A percentile compares a stretch with the other conserved stretches of the same genome.
Conservation (phyloP, 345 rosid species). For the Sonneratia alba region DNA sequence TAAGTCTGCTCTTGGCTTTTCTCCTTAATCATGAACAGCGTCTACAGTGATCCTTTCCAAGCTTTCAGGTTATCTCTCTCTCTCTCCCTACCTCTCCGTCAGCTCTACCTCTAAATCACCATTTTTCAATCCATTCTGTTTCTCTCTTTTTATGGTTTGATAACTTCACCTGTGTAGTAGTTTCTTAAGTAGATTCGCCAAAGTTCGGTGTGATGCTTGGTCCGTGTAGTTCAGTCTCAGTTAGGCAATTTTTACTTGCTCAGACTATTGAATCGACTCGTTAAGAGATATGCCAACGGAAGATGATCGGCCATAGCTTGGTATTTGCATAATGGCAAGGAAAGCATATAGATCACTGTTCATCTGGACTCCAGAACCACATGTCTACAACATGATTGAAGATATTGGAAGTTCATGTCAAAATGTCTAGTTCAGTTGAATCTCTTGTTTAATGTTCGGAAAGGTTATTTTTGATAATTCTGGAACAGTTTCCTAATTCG, state of each 20-base stretch:
- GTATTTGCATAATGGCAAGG: background rate
- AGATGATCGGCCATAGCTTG: background rate
- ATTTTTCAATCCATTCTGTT: background rate
- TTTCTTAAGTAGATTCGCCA: background rate
- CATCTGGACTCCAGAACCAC: too few species aligned
- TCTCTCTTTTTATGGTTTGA: background rate
- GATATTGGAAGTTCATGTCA: background rate
- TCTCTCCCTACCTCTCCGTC: background rate
- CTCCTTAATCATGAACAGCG: constrained; percentile 8
- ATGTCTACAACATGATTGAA: background rate
- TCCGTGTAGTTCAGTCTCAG: background rate
- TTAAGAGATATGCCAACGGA: too few species aligned
- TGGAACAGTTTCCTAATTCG: background rate
- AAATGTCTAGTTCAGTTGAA: background rate
- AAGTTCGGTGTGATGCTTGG: background rate
- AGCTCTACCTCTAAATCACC: background rate
- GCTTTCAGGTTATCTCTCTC: constrained; percentile 9
- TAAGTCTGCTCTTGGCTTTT: background rate
- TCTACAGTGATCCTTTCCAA: constrained; percentile 1
- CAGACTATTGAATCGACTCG: background rate
- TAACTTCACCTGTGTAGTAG: background rate
- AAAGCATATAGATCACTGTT: background rate
- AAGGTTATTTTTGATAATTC: background rate
- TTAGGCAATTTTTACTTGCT: background rate
- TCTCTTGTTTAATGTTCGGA: background rate